Percentiles rank a stretch among this genome's conserved stretches.
Conservation (phyloP, 2,329 filamentous ascomycete genomes). For the Colletotrichum paranaense region DNA sequence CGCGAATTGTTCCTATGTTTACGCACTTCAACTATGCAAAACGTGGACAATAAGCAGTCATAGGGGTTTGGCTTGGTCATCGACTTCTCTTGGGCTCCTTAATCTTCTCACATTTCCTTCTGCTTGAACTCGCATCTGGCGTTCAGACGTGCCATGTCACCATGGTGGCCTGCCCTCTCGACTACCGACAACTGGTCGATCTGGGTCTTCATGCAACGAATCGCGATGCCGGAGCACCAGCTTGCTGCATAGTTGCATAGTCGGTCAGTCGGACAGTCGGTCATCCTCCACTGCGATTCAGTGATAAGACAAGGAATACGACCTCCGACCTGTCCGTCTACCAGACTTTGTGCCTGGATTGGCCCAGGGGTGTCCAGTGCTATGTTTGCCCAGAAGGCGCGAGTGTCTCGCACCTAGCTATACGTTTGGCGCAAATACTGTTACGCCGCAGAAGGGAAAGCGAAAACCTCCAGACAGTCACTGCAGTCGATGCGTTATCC, state of each 20-base stretch:
- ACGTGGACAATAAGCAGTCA: background rate
- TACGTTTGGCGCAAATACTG: conserved; percentile 13
- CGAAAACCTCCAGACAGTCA: background rate
- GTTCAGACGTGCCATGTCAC: conserved; percentile 29
- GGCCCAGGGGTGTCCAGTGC: conserved; percentile 20
- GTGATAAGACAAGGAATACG: conserved; percentile 6
- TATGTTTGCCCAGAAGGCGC: background rate
- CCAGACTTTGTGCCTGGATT: conserved; percentile 1
- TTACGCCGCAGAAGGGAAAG: conserved; percentile 1
- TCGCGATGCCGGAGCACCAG: conserved; percentile 17
- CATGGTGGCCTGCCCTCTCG: conserved; percentile 19
- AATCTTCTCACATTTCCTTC: background rate
- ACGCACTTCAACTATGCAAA: conserved; percentile 23
- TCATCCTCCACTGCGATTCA: conserved; percentile 5
- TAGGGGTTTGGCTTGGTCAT: conserved; percentile 16
- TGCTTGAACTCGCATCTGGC: conserved; percentile 5
- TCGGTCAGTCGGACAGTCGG: conserved; percentile 21
- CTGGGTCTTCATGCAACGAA: conserved; percentile 18
- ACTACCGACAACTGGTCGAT: conserved; percentile 5
- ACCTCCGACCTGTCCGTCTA: conserved; percentile 21
- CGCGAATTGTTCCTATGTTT: conserved; percentile 15
- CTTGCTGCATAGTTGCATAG: conserved; percentile 29
- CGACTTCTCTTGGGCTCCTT: conserved; percentile 7
- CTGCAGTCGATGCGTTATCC: conserved; percentile 20
- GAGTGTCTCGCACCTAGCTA: conserved; percentile 7